phyloP scores from a whole-genome alignment of 306 rosid genomes.

The Cucurbita ficifolia region DNA sequence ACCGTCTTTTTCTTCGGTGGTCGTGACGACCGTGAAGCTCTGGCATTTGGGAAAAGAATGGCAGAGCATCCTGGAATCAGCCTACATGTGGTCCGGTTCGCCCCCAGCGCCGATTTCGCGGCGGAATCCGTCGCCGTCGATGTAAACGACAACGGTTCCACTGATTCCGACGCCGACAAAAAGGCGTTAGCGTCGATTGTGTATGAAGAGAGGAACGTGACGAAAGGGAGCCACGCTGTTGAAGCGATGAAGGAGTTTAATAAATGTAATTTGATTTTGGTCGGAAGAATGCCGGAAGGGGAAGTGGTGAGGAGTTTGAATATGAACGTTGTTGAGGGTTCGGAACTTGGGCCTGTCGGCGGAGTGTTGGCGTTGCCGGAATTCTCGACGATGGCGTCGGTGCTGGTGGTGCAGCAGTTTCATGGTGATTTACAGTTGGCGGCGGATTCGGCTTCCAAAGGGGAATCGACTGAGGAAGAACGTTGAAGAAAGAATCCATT shows the following conservation, averaged over 20 bases:
- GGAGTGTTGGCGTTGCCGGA: constrained; percentile 23
- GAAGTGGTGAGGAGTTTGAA: constrained; percentile 21
- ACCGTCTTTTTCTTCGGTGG: constrained; percentile 48
- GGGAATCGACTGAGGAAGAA: not conserved
- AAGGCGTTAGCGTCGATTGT: not conserved
- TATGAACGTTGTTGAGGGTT: constrained; percentile 16
- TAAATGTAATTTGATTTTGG: constrained; percentile 33
- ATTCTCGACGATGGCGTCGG: constrained; percentile 31
- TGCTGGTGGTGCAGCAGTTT: constrained; percentile 44
- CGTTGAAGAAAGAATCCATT: not conserved
- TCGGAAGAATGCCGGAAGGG: constrained; percentile 38
- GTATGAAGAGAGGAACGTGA: constrained; percentile 9
- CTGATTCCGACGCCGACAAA: constrained; percentile 6
- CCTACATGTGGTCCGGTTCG: constrained; percentile 23
- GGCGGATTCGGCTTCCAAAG: not conserved
- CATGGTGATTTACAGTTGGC: not conserved
- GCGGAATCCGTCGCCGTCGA: constrained; percentile 13
- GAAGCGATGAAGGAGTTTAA: constrained; percentile 17
- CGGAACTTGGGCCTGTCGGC: constrained; percentile 48
- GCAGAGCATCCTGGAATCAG: constrained; percentile 50
- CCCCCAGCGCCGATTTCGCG: constrained; percentile 9
- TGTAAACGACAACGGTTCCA: not conserved
- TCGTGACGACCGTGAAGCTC: constrained; percentile 45
- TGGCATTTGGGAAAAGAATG: constrained; percentile 44
- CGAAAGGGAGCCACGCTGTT: constrained; percentile 12